phyloP scores from a whole-genome alignment of 2,329 filamentous ascomycete genomes.

The Karstenula rhodostoma region DNA sequence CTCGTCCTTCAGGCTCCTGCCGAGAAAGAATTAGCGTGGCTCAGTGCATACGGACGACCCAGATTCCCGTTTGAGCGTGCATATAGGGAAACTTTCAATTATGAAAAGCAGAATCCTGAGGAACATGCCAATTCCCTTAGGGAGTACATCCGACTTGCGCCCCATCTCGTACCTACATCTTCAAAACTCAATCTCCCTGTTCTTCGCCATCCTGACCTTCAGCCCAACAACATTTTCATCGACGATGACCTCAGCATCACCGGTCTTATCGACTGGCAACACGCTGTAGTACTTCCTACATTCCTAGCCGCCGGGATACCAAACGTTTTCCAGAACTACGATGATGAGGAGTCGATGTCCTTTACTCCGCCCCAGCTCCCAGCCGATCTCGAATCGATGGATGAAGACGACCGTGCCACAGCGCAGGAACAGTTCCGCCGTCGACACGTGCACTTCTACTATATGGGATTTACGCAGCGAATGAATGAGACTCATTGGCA shows the following conservation, averaged over 20 bases:
- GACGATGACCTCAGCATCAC: slow-evolving; percentile 44
- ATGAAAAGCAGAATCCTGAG: slow-evolving; percentile 30
- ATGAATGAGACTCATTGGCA: slow-evolving; percentile 36
- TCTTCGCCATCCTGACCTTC: slow-evolving; percentile 48
- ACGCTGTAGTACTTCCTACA: slow-evolving; percentile 47
- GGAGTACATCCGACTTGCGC: slow-evolving; percentile 28
- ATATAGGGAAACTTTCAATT: slow-evolving; percentile 33
- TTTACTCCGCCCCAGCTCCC: slow-evolving; percentile 31
- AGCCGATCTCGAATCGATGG: slow-evolving; percentile 24
- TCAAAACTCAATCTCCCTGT: slow-evolving; percentile 28
- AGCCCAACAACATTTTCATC: slow-evolving; percentile 37
- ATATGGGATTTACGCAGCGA: slow-evolving; percentile 35
- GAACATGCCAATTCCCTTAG: slow-evolving; percentile 25
- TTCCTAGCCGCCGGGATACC: slow-evolving; percentile 51
- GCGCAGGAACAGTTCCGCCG: slow-evolving; percentile 35
- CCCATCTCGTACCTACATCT: slow-evolving; percentile 29
- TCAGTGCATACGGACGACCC: slow-evolving; percentile 26
- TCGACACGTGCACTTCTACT: slow-evolving; percentile 42
- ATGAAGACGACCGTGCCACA: slow-evolving; percentile 22
- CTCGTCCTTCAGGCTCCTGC: slow-evolving; percentile 30
- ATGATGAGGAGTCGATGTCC: slow-evolving; percentile 35
- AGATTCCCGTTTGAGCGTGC: slow-evolving; percentile 30
- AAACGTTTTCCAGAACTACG: slow-evolving; percentile 51
- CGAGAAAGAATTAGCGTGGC: slow-evolving; percentile 36
- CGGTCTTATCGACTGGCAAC: slow-evolving; percentile 53